These are phyloP conservation scores for Moesziomyces globuligerus DNA, from an alignment of 1,284 basidiomycete genomes.

Conservation along the genomic window DNA sequence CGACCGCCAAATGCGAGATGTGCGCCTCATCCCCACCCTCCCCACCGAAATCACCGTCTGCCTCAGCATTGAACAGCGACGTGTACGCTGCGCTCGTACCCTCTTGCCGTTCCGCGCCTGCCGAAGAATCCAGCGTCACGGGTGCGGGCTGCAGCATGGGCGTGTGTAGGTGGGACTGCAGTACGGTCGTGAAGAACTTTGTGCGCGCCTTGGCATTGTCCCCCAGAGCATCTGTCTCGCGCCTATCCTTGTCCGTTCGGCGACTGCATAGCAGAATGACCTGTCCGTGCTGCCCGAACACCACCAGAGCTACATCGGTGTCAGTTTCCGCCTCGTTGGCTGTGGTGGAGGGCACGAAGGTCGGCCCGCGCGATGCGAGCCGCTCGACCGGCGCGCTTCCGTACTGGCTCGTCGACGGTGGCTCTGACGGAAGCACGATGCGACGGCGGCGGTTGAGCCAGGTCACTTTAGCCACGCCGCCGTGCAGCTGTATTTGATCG, in stretches of 20 bases:
- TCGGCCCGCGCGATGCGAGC: slow-evolving; percentile 25
- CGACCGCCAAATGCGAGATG: slow-evolving; percentile 42
- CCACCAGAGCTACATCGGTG: slow-evolving; percentile 27
- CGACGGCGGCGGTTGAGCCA: slow-evolving; percentile 41
- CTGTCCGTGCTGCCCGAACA: slow-evolving; percentile 39
- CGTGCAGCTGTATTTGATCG: slow-evolving; percentile 6
- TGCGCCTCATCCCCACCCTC: neutral
- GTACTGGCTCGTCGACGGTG: slow-evolving; percentile 16
- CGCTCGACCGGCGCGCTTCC: slow-evolving; percentile 22
- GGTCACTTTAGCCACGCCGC: slow-evolving; percentile 17
- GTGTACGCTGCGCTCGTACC: neutral
- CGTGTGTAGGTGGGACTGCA: slow-evolving; percentile 34
- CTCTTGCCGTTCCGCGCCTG: slow-evolving; percentile 1
- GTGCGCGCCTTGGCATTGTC: neutral
- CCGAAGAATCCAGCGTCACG: slow-evolving; percentile 28
- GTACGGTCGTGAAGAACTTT: slow-evolving; percentile 19
- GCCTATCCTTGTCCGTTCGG: slow-evolving; percentile 10
- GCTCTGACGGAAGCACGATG: slow-evolving; percentile 15
- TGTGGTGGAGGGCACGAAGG: slow-evolving; percentile 4
- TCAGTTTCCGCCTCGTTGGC: slow-evolving; percentile 20
- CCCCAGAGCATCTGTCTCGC: neutral
- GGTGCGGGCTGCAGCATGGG: slow-evolving; percentile 39
- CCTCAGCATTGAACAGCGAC: slow-evolving; percentile 5
- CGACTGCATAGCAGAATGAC: slow-evolving; percentile 33
- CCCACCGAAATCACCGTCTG: neutral